Evolutionary conservation across 2,329 filamentous ascomycete genomes (phyloP).

Genomic region (Neonectria punicea): DNA sequence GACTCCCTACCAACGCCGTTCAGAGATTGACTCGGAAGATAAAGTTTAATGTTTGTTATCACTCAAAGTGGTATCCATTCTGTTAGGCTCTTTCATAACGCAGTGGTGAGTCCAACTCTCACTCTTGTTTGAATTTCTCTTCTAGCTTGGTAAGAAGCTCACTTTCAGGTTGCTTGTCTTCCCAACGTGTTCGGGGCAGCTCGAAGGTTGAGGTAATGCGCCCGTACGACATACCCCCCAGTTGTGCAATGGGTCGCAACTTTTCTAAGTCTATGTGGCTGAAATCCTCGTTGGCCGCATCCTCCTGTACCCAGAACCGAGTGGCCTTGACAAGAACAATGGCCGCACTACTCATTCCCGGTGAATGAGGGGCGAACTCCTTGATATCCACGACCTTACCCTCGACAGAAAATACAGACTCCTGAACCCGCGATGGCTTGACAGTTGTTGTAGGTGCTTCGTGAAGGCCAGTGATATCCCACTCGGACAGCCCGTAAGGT

Average conservation of each 20-base stretch:
- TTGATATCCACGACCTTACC: slow-evolving; percentile 44
- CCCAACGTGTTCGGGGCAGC: slow-evolving; percentile 39
- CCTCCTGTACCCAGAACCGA: slow-evolving; percentile 45
- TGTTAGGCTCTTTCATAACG: too few relatives aligned
- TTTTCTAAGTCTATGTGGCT: slow-evolving; percentile 39
- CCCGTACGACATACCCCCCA: slow-evolving; percentile 42
- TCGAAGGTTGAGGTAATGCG: slow-evolving; percentile 41
- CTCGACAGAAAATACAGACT: slow-evolving; percentile 43
- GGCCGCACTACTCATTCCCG: slow-evolving; percentile 37
- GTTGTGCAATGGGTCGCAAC: slow-evolving; percentile 37
- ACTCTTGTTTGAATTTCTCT: neutral
- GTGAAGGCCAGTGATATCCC: slow-evolving; percentile 70
- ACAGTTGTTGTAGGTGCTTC: slow-evolving; percentile 39
- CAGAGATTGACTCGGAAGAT: too few relatives aligned
- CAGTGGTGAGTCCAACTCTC: neutral
- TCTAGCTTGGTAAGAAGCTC: slow-evolving; percentile 28
- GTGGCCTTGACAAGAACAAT: slow-evolving; percentile 44
- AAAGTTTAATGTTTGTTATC: too few relatives aligned
- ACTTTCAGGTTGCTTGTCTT: slow-evolving; percentile 33
- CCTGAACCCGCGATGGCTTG: slow-evolving; percentile 39
- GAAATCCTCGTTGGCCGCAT: slow-evolving; percentile 37
- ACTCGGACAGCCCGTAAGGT: slow-evolving; percentile 79
- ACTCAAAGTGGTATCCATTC: too few relatives aligned
- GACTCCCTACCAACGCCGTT: too few relatives aligned
- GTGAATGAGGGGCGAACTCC: slow-evolving; percentile 35